phyloP scores from a whole-genome alignment of 441 rosid genomes.

The Pelargonium myrrhifolium region DNA sequence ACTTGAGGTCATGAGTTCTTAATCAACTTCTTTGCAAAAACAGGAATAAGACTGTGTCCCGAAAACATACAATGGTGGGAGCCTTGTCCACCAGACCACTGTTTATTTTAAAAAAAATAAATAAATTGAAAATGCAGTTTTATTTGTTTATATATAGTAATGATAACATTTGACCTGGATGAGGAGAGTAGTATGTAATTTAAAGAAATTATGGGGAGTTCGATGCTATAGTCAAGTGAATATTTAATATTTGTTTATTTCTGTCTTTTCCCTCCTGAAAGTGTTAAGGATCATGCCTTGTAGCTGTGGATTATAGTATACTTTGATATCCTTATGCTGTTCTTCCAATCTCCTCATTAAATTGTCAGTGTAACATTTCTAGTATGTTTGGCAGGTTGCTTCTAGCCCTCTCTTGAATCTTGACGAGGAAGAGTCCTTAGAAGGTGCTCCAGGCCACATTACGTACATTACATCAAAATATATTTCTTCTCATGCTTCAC shows the following conservation, averaged over 20 bases:
- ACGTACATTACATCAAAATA: slow-evolving; percentile 48
- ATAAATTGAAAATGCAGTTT: too few relatives aligned
- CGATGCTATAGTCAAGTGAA: too few relatives aligned
- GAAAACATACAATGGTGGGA: too few relatives aligned
- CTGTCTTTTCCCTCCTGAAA: neutral
- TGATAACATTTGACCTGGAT: neutral
- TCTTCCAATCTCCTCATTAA: slow-evolving; percentile 4
- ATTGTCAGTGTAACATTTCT: slow-evolving; percentile 5
- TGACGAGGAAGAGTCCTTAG: slow-evolving; percentile 34
- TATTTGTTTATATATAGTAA: too few relatives aligned
- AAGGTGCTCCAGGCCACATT: slow-evolving; percentile 27
- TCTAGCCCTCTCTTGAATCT: slow-evolving; percentile 25
- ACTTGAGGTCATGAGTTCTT: too few relatives aligned
- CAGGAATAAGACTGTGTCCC: too few relatives aligned
- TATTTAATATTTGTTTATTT: neutral
- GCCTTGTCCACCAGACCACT: too few relatives aligned
- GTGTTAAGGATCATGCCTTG: too few relatives aligned
- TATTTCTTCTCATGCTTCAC: slow-evolving; percentile 59
- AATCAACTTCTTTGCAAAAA: too few relatives aligned
- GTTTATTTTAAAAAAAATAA: too few relatives aligned
- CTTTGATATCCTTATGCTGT: slow-evolving; percentile 6
- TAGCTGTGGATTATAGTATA: too few relatives aligned
- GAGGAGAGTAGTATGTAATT: neutral
- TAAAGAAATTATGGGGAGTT: neutral
- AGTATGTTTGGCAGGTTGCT: slow-evolving; percentile 39